Percentiles rank a stretch among this genome's conserved stretches.
Conservation (phyloP, 305 asterid species). For the Rubia peregrina region DNA sequence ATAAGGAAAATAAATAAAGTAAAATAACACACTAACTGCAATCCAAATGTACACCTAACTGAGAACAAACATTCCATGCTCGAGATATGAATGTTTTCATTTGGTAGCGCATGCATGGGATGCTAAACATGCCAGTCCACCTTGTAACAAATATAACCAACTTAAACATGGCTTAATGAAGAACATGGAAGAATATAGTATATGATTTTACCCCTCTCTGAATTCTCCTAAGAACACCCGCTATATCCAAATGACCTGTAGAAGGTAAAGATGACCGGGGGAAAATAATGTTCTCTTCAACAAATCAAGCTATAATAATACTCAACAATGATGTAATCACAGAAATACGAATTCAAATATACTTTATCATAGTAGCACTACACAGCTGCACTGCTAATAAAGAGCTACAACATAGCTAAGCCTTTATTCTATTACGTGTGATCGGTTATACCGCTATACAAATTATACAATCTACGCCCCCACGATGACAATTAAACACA, state of each 20-base stretch:
- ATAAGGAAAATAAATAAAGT: background rate
- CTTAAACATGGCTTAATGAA: background rate
- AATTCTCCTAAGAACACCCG: conserved; percentile 89
- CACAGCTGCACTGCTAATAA: no score
- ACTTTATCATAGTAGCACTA: no score
- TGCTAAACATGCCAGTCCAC: background rate
- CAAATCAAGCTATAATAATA: no score
- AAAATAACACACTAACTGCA: background rate
- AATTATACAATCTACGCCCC: no score
- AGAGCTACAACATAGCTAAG: no score
- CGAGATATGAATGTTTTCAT: background rate
- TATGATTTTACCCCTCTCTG: conserved; percentile 71
- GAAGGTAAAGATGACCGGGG: no score
- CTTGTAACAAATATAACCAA: background rate
- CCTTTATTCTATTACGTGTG: no score
- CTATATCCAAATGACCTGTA: conserved; percentile 68
- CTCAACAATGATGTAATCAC: no score
- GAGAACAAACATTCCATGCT: background rate
- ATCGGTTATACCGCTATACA: no score
- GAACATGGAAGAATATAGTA: background rate
- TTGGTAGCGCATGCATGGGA: background rate
- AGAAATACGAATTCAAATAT: no score
- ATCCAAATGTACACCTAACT: background rate
- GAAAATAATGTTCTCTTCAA: no score
- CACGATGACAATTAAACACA: no score